Base-by-base conservation (phyloP, 2,329 filamentous ascomycete genomes). In the Exophiala sideris region DNA sequence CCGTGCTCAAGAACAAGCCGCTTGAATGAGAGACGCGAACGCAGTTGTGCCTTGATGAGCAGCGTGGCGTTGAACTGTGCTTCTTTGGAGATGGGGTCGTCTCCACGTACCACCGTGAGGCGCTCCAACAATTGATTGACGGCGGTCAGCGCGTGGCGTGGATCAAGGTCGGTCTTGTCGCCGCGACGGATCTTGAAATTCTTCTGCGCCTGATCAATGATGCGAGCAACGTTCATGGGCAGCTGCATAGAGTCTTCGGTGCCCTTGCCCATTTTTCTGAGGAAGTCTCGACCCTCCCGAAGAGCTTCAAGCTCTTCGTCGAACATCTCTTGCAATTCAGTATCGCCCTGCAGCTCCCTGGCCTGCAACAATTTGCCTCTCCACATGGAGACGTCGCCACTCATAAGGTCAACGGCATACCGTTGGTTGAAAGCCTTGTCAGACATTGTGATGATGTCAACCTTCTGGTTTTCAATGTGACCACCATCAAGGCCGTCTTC, bases 401-500 rank as follows among this genome's bases (percentile, higher is more conserved):
- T 85, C 85, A 95, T 92, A 40, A 95, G 83, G 72, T 99, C 91
- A 51, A 99, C 79, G 48, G 86, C 86, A 77, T 88, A 99, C 48
- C 87, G 86, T 60, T 86, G 80, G 64, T 89, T 85, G 65, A 99
- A 96, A 41, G 86, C 83, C 41, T 79, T 77, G 64, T 90, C 80
- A 1, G 89, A 90, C 71, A 89, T 85, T 61, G 85, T 87, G 69
- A 97, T 88, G 67, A 89, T 86, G 65, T 96, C 90, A 60, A 99
- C 83, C 50, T 83, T 83, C 72, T 99, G 95, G 66, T 91, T 89
- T 76, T 99, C 94, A 54, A 99, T 97, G 70, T 87, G 84, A 61
- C 88, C 88, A 67, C 89, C 95, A 71, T 99, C 95, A 6, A 97
- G 81, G 67, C 94, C 95, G 71, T 99, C 95, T 70, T 99, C 94